These are phyloP conservation scores for Neoarthrinium moseri DNA, from an alignment of 2,329 filamentous ascomycete species.

Conservation along the genomic window DNA sequence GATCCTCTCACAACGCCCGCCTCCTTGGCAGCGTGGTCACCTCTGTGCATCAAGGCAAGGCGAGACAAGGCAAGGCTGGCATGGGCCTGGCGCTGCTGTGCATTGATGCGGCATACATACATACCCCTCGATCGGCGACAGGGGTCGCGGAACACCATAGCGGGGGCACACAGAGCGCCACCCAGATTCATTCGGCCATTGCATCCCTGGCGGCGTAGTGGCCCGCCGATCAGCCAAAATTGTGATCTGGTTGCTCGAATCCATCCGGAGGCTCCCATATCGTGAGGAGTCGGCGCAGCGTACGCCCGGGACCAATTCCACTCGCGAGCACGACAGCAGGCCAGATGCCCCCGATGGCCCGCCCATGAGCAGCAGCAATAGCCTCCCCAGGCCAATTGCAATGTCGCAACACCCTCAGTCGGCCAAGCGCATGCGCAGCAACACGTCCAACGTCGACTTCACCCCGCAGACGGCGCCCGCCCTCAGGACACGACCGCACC, in stretches of 20 bases:
- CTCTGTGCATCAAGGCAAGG: no score
- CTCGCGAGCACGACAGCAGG: neutral
- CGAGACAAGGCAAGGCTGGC: no score
- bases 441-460: slow-evolving; percentile 20
- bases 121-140: neutral
- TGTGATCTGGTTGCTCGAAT: neutral
- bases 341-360: slow-evolving; percentile 5
- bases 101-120: neutral
- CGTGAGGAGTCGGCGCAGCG: neutral
- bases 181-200: slow-evolving; percentile 4
- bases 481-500: slow-evolving; percentile 18
- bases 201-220: slow-evolving; percentile 4
- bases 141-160: neutral
- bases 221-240: slow-evolving; percentile 11
- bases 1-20: no score
- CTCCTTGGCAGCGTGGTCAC: no score
- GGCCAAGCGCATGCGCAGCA: slow-evolving; percentile 16
- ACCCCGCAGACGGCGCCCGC: slow-evolving; percentile 31
- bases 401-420: slow-evolving; percentile 15
- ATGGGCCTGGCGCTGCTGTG: no score
- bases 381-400: slow-evolving; percentile 10
- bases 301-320: neutral
- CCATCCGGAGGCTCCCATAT: neutral
- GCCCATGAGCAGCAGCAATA: slow-evolving; percentile 4
- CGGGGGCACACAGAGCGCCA: slow-evolving; percentile 1